These are phyloP conservation scores for Lasiosphaeriaceae sp. DNA, from an alignment of 495 filamentous ascomycete species.

Conservation along the genomic window DNA sequence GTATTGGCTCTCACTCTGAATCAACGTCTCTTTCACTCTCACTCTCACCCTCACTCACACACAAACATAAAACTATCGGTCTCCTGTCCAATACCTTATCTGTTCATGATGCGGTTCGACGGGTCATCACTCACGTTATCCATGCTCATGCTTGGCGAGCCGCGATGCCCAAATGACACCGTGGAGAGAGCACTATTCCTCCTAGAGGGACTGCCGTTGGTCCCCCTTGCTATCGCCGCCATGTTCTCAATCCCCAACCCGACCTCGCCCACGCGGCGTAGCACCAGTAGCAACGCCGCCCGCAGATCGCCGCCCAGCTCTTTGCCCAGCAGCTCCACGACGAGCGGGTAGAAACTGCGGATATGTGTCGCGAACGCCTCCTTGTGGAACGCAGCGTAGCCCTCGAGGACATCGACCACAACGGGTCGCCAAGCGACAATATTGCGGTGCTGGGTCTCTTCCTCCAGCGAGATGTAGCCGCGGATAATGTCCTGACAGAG, in stretches of 20 bases:
- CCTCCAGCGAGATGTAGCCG: conserved; percentile 77
- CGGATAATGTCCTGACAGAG: conserved; percentile 89
- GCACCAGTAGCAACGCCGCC: conserved; percentile 66
- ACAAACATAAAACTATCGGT: too few relatives aligned
- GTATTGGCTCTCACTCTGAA: too few relatives aligned
- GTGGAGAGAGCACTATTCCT: conserved; percentile 27
- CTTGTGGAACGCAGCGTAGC: conserved; percentile 82
- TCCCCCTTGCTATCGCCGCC: conserved; percentile 15
- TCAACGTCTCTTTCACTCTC: too few relatives aligned
- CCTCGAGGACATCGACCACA: conserved; percentile 95
- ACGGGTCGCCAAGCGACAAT: conserved; percentile 96
- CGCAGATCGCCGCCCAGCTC: conserved; percentile 78
- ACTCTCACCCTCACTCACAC: too few relatives aligned
- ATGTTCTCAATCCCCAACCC: conserved; percentile 62
- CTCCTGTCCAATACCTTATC: background rate
- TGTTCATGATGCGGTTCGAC: conserved; percentile 22
- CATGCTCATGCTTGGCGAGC: conserved; percentile 14
- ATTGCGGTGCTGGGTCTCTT: conserved; percentile 92
- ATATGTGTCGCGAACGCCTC: conserved; percentile 79
- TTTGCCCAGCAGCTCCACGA: conserved; percentile 75
- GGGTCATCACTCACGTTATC: conserved; percentile 26
- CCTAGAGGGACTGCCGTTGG: conserved; percentile 19
- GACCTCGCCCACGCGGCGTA: conserved; percentile 79
- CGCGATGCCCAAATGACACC: conserved; percentile 9
- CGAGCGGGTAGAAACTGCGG: conserved; percentile 77